Base-by-base conservation (phyloP, 2,329 filamentous ascomycete species). In the Fusarium brevicatenulatum region DNA sequence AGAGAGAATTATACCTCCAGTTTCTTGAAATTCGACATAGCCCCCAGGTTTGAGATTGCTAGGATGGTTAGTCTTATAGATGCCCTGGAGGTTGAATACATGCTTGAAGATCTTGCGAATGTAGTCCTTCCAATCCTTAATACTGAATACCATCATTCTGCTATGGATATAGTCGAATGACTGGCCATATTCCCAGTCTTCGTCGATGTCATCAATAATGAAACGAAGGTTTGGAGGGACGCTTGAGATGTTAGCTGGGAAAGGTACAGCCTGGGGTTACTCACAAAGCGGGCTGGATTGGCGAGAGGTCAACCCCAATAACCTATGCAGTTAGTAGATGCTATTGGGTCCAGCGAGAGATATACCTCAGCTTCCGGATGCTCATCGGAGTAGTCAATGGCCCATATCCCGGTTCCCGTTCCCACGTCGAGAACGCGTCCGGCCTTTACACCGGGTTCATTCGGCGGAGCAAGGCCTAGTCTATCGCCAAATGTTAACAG, bases 101-200 rank as follows among this genome's bases (percentile, higher is more conserved):
- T 60, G 54, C 60, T 52, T 37, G 49, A 47, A 70, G 6, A 70
- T 70, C 5, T 70, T 70, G 7, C 54, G 28, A 4, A 66, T 50
- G 9, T 70, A 70, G 0, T 23, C 13, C 10, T 25, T 23, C 67
- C 66, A 70, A 0, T 55, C 19, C 6, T 37, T 37, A 1, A 61
- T 61, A 4, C 55, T 61, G 0, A 60, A 50, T 0, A 50, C 30
- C 62, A 64, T 64, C 62, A 64, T 64, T 18, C 62, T 37, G 9
- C 46, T 61, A 10, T 64, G 55, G 8, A 64, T 44, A 7, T 64
- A 64, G n/a, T 64, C 46, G 11, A 64, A 64, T 7, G 10, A 3
- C 12, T 37, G 30, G 0, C 44, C 18, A 3, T 61, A 46, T 5
- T 43, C 34, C 55, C 39, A 61, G 2, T 61, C 43, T 37, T 60